Percentiles rank a stretch among this genome's conserved stretches.
Conservation (phyloP, 169 alveolate genomes). For the Plasmodium billcollinsi region DNA sequence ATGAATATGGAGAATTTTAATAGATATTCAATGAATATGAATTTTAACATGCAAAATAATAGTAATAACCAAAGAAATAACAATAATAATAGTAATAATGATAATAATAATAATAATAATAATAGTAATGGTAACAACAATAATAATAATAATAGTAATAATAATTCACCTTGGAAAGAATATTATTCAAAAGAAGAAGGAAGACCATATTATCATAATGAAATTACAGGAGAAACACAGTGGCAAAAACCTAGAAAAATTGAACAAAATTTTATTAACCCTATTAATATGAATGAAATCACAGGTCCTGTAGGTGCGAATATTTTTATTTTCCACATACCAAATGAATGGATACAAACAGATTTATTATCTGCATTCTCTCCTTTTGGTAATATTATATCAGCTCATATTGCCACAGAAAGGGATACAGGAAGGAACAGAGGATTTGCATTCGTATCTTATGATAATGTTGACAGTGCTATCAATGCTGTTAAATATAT, state of each 20-base stretch:
- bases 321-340: slow-evolving; percentile 93
- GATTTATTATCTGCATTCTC: slow-evolving; percentile 90
- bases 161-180: slow-evolving; percentile 59
- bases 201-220: slow-evolving; percentile 89
- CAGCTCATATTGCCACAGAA: slow-evolving; percentile 94
- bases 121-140: slow-evolving; percentile 3
- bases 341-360: slow-evolving; percentile 92
- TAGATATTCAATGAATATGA: slow-evolving; percentile 65
- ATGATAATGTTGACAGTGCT: slow-evolving; percentile 90
- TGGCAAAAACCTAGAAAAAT: slow-evolving; percentile 94
- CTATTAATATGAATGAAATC: slow-evolving; percentile 62
- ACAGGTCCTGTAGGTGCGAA: slow-evolving; percentile 95
- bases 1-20: slow-evolving; percentile 35
- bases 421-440: slow-evolving; percentile 91
- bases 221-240: slow-evolving; percentile 89
- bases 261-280: slow-evolving; percentile 73
- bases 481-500: slow-evolving; percentile 91
- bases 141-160: slow-evolving; percentile 6
- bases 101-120: slow-evolving; percentile 3
- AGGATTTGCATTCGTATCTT: slow-evolving; percentile 94
- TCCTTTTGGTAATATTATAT: slow-evolving; percentile 90
- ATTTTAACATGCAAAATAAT: slow-evolving; percentile 58
- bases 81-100: not conserved
- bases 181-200: slow-evolving; percentile 85
- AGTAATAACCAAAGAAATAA: slow-evolving; percentile 35